phyloP scores from a whole-genome alignment of 768 basidiomycete species.

The Obba rivulosa region DNA sequence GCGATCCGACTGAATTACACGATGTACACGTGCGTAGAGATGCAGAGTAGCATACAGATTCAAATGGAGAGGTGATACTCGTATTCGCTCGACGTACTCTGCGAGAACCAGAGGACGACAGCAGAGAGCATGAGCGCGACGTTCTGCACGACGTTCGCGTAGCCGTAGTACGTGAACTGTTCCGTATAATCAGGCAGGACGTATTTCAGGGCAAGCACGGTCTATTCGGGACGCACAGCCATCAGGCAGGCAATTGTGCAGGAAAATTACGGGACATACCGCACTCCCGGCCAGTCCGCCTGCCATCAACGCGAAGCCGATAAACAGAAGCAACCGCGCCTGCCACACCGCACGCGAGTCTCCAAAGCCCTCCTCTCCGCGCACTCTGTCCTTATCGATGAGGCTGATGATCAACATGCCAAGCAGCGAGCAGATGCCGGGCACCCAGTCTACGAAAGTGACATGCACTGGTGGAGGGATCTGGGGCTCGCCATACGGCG shows the following conservation, averaged over 20 bases:
- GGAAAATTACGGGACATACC: slow-evolving; percentile 48
- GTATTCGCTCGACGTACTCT: slow-evolving; percentile 81
- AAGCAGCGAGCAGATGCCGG: slow-evolving; percentile 86
- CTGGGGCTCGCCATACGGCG: slow-evolving; percentile 68
- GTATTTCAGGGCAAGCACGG: slow-evolving; percentile 88
- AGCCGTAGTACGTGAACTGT: slow-evolving; percentile 85
- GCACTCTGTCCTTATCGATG: slow-evolving; percentile 89
- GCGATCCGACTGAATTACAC: no score
- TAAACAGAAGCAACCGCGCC: slow-evolving; percentile 84
- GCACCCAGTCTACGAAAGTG: slow-evolving; percentile 95
- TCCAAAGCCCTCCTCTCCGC: slow-evolving; percentile 74
- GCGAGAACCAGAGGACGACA: slow-evolving; percentile 88
- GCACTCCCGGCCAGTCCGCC: slow-evolving; percentile 96
- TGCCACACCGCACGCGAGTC: slow-evolving; percentile 87
- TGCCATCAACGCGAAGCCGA: slow-evolving; percentile 96
- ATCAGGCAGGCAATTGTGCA: not conserved
- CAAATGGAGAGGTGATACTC: slow-evolving; percentile 72
- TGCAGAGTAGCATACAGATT: slow-evolving; percentile 1
- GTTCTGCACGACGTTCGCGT: slow-evolving; percentile 94
- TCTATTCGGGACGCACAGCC: slow-evolving; percentile 39
- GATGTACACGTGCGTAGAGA: not conserved
- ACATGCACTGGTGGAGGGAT: slow-evolving; percentile 75
- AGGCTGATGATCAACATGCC: slow-evolving; percentile 91
- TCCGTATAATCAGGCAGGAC: slow-evolving; percentile 65
- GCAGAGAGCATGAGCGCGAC: slow-evolving; percentile 79